A percentile compares a stretch with the other conserved stretches of the same genome.
Evolutionary conservation across 768 basidiomycete species (phyloP).

Genomic region (Termitomyces sp.): DNA sequence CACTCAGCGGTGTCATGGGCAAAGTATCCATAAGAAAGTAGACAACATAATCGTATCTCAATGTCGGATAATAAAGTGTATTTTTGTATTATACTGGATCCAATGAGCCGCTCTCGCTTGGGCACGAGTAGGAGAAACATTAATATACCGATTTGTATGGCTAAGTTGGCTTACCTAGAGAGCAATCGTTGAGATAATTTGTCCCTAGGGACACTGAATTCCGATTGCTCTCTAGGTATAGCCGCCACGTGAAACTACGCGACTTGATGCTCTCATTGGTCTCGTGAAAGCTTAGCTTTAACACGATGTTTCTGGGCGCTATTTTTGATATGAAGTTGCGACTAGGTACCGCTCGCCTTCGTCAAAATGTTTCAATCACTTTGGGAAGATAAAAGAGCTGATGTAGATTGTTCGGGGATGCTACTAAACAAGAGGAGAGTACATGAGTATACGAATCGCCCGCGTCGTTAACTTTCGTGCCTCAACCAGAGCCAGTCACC

Average conservation of each 20-base stretch:
- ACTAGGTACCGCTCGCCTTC: background rate
- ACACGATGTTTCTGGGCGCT: too few relatives aligned
- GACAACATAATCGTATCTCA: background rate
- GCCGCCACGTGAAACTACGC: too few relatives aligned
- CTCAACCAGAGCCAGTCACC: background rate
- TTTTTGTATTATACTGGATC: background rate
- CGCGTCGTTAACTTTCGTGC: conserved; percentile 3
- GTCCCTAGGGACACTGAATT: too few relatives aligned
- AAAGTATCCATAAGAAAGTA: background rate
- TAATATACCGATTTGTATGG: too few relatives aligned
- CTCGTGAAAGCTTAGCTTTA: too few relatives aligned
- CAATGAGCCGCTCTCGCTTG: too few relatives aligned
- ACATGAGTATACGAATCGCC: conserved; percentile 3
- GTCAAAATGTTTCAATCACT: background rate
- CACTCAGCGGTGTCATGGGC: conserved; percentile 3
- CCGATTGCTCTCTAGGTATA: too few relatives aligned
- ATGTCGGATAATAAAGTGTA: background rate
- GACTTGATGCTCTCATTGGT: too few relatives aligned
- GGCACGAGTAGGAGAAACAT: too few relatives aligned
- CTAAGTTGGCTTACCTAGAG: too few relatives aligned
- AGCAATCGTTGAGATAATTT: too few relatives aligned
- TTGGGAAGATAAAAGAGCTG: background rate
- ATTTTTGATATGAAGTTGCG: too few relatives aligned
- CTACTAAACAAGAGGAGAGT: background rate
- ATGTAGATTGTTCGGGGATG: background rate